Evolutionary conservation across 1,284 basidiomycete species (phyloP), one percentile per base, ranked within the genome.

Genomic region (Irpex sp.): DNA sequence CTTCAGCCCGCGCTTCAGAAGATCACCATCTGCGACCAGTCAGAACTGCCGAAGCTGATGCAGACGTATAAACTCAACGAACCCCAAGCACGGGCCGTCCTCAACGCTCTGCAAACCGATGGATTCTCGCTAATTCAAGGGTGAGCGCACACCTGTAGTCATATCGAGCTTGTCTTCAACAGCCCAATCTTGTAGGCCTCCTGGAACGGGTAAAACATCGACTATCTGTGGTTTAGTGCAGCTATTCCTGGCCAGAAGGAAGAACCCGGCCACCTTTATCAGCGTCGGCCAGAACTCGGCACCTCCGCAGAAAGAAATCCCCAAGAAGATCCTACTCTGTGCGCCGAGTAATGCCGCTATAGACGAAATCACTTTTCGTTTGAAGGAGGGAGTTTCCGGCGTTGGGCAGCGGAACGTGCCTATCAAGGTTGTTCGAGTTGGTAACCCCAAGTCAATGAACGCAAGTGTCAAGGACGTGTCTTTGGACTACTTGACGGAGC

Each of bases 291-390:
- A 77, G 31, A 71, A 72, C 38, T 70, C 77, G 47, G 74, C 73
- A 17, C 75, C 78, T 48, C 76, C 78, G 0, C 81, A 85, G 54
- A 85, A 84, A 66, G 78, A 77, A n/a, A 73, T 81, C 1, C 76
- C 81, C 2, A 78, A 86, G 64, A 97, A 97, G 74, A 81, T 99
- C 55, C 83, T 99, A 15, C 82, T 99, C 34, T 99, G 97, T 73
- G 97, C 97, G 0, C 97, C 97, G 1, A 97, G 94, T 80, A 99
- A 99, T 75, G 97, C 97, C 13, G 97, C 97, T 49, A 97, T 99
- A 59, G 96, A 99, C 73, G 97, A 99, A 78, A 90, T 99, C 31
- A 94, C 94, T 5, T 86, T 87, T 71, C 90, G 97, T 62, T 78
- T 98, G 49, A 93, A 92, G 74, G 88, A 93, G 44, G 90, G 92